phyloP scores from a whole-genome alignment of 2,329 filamentous ascomycete species.

The Xylariaceae sp. region DNA sequence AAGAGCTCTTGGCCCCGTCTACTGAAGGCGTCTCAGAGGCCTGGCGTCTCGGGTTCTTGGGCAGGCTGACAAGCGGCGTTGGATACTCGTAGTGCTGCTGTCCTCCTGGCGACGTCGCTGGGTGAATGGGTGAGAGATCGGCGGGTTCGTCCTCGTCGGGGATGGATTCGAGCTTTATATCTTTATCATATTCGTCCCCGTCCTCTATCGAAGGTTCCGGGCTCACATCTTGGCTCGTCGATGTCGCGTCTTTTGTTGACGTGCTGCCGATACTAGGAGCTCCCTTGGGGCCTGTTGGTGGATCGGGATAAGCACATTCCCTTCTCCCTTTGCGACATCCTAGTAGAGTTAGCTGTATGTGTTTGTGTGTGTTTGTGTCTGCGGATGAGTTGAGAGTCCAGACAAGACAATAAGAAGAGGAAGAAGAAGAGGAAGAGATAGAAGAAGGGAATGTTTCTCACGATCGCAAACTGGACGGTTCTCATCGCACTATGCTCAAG shows the following conservation, averaged over 20 bases:
- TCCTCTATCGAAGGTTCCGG: slow-evolving; percentile 51
- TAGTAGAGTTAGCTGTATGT: slow-evolving; percentile 33
- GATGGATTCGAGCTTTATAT: slow-evolving; percentile 47
- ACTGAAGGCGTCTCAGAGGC: slow-evolving; percentile 50
- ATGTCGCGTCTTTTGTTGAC: slow-evolving; percentile 34
- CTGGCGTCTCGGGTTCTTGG: slow-evolving; percentile 37
- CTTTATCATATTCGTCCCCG: slow-evolving; percentile 42
- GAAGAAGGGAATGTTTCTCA: slow-evolving; percentile 35
- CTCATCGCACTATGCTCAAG: slow-evolving; percentile 73
- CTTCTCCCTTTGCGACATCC: slow-evolving; percentile 89
- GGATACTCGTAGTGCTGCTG: slow-evolving; percentile 35
- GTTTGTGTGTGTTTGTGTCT: too few species aligned
- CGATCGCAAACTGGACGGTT: slow-evolving; percentile 77
- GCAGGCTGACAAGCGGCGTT: slow-evolving; percentile 35
- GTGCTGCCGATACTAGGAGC: slow-evolving; percentile 27
- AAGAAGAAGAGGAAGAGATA: background rate
- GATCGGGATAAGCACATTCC: slow-evolving; percentile 84
- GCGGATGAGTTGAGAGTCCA: too few species aligned
- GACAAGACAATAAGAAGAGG: too few species aligned
- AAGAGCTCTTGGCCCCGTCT: slow-evolving; percentile 46
- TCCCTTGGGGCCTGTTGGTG: slow-evolving; percentile 42
- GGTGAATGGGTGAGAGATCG: slow-evolving; percentile 25
- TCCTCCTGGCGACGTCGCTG: slow-evolving; percentile 18
- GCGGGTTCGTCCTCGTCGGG: slow-evolving; percentile 48
- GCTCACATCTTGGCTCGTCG: slow-evolving; percentile 40